phyloP scores from a whole-genome alignment of 1,139 yeast genomes.

The Blastobotrys ciferrii region DNA sequence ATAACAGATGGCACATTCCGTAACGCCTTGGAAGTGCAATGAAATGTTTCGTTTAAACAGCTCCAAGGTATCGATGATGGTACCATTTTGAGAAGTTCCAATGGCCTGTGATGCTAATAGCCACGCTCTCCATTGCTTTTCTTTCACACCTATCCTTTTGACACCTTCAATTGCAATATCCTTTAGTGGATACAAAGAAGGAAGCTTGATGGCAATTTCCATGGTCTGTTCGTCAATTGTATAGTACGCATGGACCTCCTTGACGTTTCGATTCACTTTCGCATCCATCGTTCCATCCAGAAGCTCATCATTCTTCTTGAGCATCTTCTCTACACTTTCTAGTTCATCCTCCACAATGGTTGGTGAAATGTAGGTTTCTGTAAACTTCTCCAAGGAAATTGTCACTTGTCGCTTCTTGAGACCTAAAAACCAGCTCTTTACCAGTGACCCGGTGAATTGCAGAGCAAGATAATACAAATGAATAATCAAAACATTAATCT shows the following conservation, averaged over 20 bases:
- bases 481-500: constrained; percentile 35
- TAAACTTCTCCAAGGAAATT: constrained; percentile 58
- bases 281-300: constrained; percentile 60
- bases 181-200: constrained; percentile 69
- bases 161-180: constrained; percentile 76
- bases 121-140: constrained; percentile 96
- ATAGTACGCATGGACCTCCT: constrained; percentile 72
- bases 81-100: constrained; percentile 68
- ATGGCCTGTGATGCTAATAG: constrained; percentile 83
- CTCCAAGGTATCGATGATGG: constrained; percentile 77
- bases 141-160: constrained; percentile 82
- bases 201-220: constrained; percentile 74
- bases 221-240: constrained; percentile 84
- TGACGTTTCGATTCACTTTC: constrained; percentile 57
- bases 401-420: constrained; percentile 58
- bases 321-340: constrained; percentile 45
- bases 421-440: constrained; percentile 70
- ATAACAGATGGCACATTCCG: constrained; percentile 96
- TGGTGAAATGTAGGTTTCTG: constrained; percentile 63
- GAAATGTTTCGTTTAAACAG: constrained; percentile 77
- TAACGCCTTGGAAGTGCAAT: constrained; percentile 81
- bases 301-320: constrained; percentile 37
- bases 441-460: constrained; percentile 61
- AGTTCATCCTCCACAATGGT: constrained; percentile 58
- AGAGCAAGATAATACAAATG: constrained; percentile 60